phyloP scores from a whole-genome alignment of 495 filamentous ascomycete species.

The Aspergillus sclerotioniger region DNA sequence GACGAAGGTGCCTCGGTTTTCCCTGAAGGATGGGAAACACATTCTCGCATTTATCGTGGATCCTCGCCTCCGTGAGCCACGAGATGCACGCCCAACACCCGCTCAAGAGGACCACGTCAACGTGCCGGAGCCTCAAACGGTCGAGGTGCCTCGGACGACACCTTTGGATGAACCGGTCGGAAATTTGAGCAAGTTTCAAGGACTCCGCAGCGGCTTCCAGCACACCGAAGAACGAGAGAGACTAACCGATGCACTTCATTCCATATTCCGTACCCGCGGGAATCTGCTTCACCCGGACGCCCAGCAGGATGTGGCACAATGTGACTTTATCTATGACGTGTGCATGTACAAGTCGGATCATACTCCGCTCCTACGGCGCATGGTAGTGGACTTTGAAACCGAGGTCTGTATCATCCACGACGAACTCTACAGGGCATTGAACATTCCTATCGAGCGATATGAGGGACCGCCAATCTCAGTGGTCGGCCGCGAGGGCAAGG shows the following conservation, averaged over 20 bases:
- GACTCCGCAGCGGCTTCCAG: not conserved
- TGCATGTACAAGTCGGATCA: not conserved
- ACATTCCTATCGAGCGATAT: not conserved
- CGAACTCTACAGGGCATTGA: not conserved
- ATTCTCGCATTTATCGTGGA: too few species aligned
- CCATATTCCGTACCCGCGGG: not conserved
- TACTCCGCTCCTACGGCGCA: not conserved
- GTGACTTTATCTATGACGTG: constrained; percentile 3
- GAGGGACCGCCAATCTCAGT: not conserved
- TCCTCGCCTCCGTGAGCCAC: too few species aligned
- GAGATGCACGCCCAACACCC: too few species aligned
- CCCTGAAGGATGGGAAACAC: not conserved
- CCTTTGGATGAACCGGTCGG: not conserved
- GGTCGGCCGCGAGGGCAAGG: not conserved
- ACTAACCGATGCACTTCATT: not conserved
- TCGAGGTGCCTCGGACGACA: not conserved
- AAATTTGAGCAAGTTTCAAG: not conserved
- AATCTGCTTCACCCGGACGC: not conserved
- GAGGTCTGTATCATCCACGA: constrained; percentile 2
- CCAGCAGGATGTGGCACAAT: not conserved
- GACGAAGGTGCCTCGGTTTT: not conserved
- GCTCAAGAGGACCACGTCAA: too few species aligned
- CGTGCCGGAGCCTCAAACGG: not conserved
- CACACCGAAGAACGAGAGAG: not conserved
- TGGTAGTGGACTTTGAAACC: constrained; percentile 4